Evolutionary conservation across 169 alveolate species (phyloP).

Genomic region (Eimeria necatrix): DNA sequence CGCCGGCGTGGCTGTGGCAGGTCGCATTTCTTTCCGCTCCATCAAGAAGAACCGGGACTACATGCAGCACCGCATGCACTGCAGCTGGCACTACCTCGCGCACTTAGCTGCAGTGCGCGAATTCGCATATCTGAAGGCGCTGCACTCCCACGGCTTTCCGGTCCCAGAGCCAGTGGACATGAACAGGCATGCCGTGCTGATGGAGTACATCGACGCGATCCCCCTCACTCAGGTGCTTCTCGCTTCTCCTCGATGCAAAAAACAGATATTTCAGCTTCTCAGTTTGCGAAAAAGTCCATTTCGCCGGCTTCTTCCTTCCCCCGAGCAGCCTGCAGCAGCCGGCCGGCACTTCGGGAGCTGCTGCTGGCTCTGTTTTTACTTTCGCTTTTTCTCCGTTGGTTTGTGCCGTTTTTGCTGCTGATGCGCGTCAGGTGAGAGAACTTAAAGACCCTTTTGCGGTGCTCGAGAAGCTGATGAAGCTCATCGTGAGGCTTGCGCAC

Average conservation of each 20-base stretch:
- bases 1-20: conserved; percentile 54
- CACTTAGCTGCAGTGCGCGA: conserved; percentile 99
- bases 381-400: not conserved
- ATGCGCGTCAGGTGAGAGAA: conserved; percentile 49
- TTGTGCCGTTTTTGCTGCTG: not conserved
- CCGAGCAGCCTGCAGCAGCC: not conserved
- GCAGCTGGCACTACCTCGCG: conserved; percentile 99
- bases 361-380: not conserved
- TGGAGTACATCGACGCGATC: conserved; percentile 97
- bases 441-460: conserved; percentile 66
- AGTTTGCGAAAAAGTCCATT: conserved; percentile 84
- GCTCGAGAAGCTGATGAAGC: conserved; percentile 86
- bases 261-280: conserved; percentile 84
- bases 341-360: not conserved
- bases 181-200: conserved; percentile 98
- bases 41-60: conserved; percentile 99
- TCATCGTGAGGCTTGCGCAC: conserved; percentile 93
- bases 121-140: conserved; percentile 97
- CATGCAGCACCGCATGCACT: conserved; percentile 96
- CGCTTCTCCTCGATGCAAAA: not conserved
- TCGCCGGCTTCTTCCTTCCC: not conserved
- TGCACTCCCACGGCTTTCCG: conserved; percentile 96
- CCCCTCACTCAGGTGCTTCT: conserved; percentile 95
- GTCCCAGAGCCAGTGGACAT: conserved; percentile 98
- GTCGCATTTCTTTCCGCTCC: conserved; percentile 98